Percentiles rank a stretch among this genome's conserved stretches.
These are phyloP conservation scores for Glycine latifolia DNA, from an alignment of 306 rosid species.

Conservation along the genomic window DNA sequence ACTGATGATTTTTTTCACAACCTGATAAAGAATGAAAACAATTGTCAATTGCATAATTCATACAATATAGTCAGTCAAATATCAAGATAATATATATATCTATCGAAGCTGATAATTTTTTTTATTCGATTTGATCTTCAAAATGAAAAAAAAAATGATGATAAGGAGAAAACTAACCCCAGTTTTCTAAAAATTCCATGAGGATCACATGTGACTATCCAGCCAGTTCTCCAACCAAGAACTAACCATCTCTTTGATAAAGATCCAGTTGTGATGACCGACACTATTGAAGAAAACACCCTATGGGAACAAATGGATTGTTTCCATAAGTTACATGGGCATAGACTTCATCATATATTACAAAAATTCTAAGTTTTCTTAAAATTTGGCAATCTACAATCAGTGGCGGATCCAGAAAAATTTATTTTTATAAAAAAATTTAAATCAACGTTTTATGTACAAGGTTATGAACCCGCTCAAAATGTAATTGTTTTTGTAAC, in stretches of 20 bases:
- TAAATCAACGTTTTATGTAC: no score
- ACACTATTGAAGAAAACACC: constrained; percentile 58
- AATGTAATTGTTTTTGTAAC: no score
- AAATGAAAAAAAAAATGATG: neutral
- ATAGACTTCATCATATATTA: constrained; percentile 74
- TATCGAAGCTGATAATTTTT: neutral
- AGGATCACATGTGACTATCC: constrained; percentile 68
- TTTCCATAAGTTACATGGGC: constrained; percentile 58
- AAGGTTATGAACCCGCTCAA: no score
- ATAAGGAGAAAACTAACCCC: constrained; percentile 54
- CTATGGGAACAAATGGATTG: constrained; percentile 75
- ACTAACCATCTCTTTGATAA: constrained; percentile 69
- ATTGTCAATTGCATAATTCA: neutral
- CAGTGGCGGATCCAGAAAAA: no score
- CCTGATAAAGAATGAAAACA: constrained; percentile 49
- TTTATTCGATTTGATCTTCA: neutral
- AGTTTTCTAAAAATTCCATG: constrained; percentile 52
- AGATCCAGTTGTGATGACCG: constrained; percentile 70
- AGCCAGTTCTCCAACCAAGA: constrained; percentile 80
- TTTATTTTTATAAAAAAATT: no score
- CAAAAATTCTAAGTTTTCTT: constrained; percentile 60
- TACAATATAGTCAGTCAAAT: neutral
- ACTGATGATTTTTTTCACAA: constrained; percentile 51
- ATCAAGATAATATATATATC: neutral
- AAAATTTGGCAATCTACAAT: constrained; percentile 65